Evolutionary conservation across 78 protist species (phyloP).

Genomic region (Dictyostelium intermedium): DNA sequence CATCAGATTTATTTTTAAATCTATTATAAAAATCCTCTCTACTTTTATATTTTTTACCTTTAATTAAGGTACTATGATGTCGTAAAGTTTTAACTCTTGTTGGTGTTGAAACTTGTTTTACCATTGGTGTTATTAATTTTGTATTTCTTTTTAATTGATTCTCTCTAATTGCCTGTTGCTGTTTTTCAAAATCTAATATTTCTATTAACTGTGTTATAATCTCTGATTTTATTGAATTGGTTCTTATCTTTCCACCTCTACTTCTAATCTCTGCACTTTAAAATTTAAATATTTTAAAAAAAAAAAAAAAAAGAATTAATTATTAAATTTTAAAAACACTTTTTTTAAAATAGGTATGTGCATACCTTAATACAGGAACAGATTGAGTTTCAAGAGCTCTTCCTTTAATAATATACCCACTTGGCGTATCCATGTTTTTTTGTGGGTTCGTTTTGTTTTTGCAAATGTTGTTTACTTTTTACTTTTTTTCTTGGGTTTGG

Average conservation of each 20-base stretch:
- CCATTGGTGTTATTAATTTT: neutral
- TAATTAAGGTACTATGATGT: neutral
- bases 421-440: neutral
- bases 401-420: neutral
- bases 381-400: neutral
- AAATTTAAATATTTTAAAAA: neutral
- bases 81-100: neutral
- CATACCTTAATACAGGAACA: neutral
- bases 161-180: neutral
- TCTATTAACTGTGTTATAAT: neutral
- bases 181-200: neutral
- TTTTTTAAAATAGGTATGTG: neutral
- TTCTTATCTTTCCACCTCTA: neutral
- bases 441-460: too few species aligned
- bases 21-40: neutral
- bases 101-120: neutral
- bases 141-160: neutral
- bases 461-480: neutral
- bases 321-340: neutral
- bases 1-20: neutral
- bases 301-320: neutral
- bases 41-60: neutral
- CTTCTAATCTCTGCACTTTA: slow-evolving; percentile 1
- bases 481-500: neutral
- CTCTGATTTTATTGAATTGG: neutral